Conservation (phyloP, 257 asterid species). For the Thymus quinquecostatus region DNA sequence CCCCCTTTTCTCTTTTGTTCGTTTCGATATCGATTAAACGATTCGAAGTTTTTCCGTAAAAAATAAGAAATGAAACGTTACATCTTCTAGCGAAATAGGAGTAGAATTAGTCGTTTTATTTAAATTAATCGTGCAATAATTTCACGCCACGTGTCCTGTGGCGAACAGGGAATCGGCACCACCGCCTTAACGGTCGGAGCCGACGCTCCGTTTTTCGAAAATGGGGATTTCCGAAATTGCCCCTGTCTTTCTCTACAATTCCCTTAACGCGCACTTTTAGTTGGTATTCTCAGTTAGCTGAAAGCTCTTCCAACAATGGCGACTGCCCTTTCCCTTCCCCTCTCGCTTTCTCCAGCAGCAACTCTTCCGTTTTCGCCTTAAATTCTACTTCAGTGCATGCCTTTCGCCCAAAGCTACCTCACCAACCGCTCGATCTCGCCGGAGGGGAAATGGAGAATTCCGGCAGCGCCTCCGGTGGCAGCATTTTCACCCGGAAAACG, state of each 20-base stretch:
- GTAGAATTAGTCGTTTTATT: neutral
- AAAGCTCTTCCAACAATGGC: slow-evolving; percentile 24
- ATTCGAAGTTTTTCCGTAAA: neutral
- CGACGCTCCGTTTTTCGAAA: slow-evolving; percentile 23
- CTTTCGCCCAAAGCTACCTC: slow-evolving; percentile 12
- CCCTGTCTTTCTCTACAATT: slow-evolving; percentile 29
- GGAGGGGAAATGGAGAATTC: slow-evolving; percentile 52
- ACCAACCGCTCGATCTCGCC: slow-evolving; percentile 32
- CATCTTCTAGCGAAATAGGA: neutral
- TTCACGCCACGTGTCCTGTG: neutral
- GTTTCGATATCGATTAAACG: neutral
- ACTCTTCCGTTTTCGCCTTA: slow-evolving; percentile 17
- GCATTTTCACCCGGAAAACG: slow-evolving; percentile 53
- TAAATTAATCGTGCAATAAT: neutral
- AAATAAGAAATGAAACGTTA: neutral
- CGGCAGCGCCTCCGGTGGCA: slow-evolving; percentile 37
- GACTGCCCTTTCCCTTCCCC: slow-evolving; percentile 19
- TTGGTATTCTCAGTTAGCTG: slow-evolving; percentile 30
- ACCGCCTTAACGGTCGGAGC: slow-evolving; percentile 27
- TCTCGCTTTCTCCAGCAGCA: slow-evolving; percentile 37
- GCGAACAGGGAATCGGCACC: neutral
- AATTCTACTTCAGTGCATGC: slow-evolving; percentile 26
- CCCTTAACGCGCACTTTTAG: slow-evolving; percentile 29
- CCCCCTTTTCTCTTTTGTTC: neutral
- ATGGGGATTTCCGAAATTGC: neutral